phyloP scores from a whole-genome alignment of 2,329 filamentous ascomycete species.

The Fusarium piperis region DNA sequence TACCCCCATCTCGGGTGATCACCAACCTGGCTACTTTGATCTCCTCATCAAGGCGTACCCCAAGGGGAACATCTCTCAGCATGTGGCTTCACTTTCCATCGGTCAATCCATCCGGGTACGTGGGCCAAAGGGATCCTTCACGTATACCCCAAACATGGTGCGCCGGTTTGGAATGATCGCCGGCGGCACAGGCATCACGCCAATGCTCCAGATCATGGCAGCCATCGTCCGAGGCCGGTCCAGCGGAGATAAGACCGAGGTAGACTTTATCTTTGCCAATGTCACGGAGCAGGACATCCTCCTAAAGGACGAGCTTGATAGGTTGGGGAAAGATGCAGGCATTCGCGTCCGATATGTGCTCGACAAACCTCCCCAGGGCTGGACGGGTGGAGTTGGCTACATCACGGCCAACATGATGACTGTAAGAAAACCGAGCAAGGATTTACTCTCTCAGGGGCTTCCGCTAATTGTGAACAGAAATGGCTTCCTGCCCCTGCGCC shows the following conservation, averaged over 20 bases:
- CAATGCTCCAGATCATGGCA: neutral
- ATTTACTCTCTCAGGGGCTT: neutral
- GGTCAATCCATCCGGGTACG: neutral
- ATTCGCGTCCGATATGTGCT: neutral
- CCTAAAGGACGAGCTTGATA: neutral
- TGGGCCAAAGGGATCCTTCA: neutral
- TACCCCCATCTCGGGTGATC: neutral
- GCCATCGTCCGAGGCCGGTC: neutral
- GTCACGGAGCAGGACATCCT: neutral
- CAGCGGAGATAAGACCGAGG: neutral
- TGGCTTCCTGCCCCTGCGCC: neutral
- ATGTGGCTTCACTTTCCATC: neutral
- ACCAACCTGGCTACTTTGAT: neutral
- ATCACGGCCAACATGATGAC: neutral
- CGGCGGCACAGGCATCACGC: neutral
- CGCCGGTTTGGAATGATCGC: neutral
- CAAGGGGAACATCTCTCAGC: neutral
- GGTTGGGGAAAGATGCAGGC: rapidly evolving
- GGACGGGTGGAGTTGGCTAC: neutral
- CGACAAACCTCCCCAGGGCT: neutral
- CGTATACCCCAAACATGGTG: neutral
- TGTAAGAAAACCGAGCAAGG: neutral
- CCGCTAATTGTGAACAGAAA: neutral
- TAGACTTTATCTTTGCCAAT: neutral
- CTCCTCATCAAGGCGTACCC: neutral